Evolutionary conservation across 257 asterid species (phyloP), one percentile per base, ranked within the genome.

Genomic region (Nicotiana knightiana): DNA sequence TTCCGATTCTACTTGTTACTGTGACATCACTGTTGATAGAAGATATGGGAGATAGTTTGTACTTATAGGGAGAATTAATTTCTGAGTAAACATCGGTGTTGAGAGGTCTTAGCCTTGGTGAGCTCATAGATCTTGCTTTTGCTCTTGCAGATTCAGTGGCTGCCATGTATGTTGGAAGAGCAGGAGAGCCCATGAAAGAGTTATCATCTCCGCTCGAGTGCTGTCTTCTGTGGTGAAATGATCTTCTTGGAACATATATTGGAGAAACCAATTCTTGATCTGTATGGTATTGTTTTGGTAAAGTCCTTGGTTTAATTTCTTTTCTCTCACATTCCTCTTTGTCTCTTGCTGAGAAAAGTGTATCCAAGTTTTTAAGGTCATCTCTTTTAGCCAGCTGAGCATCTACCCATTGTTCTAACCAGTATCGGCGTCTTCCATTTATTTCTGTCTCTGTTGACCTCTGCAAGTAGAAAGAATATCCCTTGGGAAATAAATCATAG

Each of bases 391-490:
- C 91, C 67, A 95, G 89, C 87, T 91, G 98, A 55, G 91, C 87
- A 57, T 94, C 98, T 67, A 94, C 95, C 98, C 98, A 94, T 87
- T 93, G 93, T 71, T 93, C 97, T 86, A 94, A 84, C 98, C 98
- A 94, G 79, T 91, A 91, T 85, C 92, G 85, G 81, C 91, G 90
- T 71, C 91, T 93, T 66, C 87, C 90, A 30, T 82, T 83, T 57
- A 70, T 90, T 62, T 95, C 99, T 66, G 97, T 88, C 79, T 95
- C 98, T 78, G 97, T 90, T 35, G 97, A 95, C 77, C 91, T 90
- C 99, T 95, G 97, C 67, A 87, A 73, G 79, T 79, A 81, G 51
- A 39, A 39, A 76, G n/a, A 57, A 46, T 65, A 46, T 58, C 55
- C 53, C 32, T 33, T 62, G 77, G 13, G 4, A 24, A 71, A 81